Conservation (phyloP, 495 filamentous ascomycete species). For the Acidomyces sp. region DNA sequence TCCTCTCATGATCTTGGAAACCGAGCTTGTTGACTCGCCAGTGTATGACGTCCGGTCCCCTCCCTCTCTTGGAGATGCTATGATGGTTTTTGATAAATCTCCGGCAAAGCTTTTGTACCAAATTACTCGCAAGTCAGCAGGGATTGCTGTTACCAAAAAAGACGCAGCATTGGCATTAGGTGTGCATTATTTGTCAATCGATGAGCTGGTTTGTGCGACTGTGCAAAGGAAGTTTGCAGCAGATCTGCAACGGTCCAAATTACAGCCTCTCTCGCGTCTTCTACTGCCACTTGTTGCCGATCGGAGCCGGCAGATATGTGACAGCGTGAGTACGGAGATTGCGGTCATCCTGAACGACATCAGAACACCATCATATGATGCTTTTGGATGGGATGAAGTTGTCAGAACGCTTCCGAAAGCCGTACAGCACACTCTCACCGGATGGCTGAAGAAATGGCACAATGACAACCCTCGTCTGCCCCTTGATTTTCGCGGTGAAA, state of each 20-base stretch:
- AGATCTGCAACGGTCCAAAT: slow-evolving; percentile 34
- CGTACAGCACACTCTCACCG: slow-evolving; percentile 13
- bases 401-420: slow-evolving; percentile 21
- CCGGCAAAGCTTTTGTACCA: slow-evolving; percentile 75
- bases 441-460: slow-evolving; percentile 29
- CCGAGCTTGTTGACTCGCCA: slow-evolving; percentile 55
- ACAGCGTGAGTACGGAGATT: slow-evolving; percentile 19
- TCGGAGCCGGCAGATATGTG: slow-evolving; percentile 16
- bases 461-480: slow-evolving; percentile 14
- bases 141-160: slow-evolving; percentile 16
- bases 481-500: neutral
- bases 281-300: slow-evolving; percentile 32
- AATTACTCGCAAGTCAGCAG: slow-evolving; percentile 34
- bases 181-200: slow-evolving; percentile 64
- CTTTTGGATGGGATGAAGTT: slow-evolving; percentile 25
- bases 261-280: slow-evolving; percentile 34
- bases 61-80: slow-evolving; percentile 35
- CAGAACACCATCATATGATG: slow-evolving; percentile 22
- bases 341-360: slow-evolving; percentile 20
- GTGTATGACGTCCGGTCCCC: slow-evolving; percentile 52
- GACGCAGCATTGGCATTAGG: slow-evolving; percentile 46
- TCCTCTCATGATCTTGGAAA: slow-evolving; percentile 60
- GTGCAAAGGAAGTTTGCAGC: slow-evolving; percentile 33
- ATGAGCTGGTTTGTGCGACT: slow-evolving; percentile 43
- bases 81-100: slow-evolving; percentile 65